These are phyloP conservation scores for Sarocladiaceae sp. DNA, from an alignment of 2,329 filamentous ascomycete species.

Conservation along the genomic window DNA sequence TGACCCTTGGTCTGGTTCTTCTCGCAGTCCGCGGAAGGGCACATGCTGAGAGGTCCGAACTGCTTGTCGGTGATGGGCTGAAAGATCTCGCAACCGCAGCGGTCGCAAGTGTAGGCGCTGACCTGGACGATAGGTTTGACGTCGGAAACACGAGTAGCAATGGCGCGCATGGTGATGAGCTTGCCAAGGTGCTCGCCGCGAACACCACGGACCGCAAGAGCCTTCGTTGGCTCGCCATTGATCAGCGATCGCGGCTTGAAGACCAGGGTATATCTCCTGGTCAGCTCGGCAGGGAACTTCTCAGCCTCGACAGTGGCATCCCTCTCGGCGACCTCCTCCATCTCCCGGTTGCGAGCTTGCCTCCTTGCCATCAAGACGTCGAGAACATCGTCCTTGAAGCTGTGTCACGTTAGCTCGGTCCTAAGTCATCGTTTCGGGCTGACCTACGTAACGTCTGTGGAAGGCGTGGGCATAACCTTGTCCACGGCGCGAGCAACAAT, in stretches of 20 bases:
- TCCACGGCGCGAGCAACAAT: slow-evolving; percentile 86
- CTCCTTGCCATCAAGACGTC: slow-evolving; percentile 95
- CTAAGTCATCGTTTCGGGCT: not conserved
- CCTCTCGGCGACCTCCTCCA: slow-evolving; percentile 62
- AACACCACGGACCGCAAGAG: slow-evolving; percentile 87
- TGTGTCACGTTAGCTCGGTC: slow-evolving; percentile 25
- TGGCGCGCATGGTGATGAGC: slow-evolving; percentile 90
- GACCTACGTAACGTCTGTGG: slow-evolving; percentile 68
- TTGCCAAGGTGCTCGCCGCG: slow-evolving; percentile 88
- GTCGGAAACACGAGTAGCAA: slow-evolving; percentile 91
- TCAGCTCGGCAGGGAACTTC: slow-evolving; percentile 88
- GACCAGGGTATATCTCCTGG: slow-evolving; percentile 88
- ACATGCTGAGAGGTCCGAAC: slow-evolving; percentile 81
- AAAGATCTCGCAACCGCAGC: slow-evolving; percentile 95
- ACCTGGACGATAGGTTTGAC: slow-evolving; percentile 98
- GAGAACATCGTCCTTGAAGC: slow-evolving; percentile 95
- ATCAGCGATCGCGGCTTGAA: slow-evolving; percentile 87
- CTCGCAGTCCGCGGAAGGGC: slow-evolving; percentile 85
- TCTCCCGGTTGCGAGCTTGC: slow-evolving; percentile 76
- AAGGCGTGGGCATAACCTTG: slow-evolving; percentile 75
- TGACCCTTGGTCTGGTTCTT: slow-evolving; percentile 90
- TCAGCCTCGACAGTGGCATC: slow-evolving; percentile 65
- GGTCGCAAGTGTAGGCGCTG: slow-evolving; percentile 95
- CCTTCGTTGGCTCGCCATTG: slow-evolving; percentile 56
- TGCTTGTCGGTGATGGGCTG: slow-evolving; percentile 90